A percentile compares a stretch with the other conserved stretches of the same genome.
phyloP scores from a whole-genome alignment of 1,284 basidiomycete genomes.

The Takashimella koratensis region DNA sequence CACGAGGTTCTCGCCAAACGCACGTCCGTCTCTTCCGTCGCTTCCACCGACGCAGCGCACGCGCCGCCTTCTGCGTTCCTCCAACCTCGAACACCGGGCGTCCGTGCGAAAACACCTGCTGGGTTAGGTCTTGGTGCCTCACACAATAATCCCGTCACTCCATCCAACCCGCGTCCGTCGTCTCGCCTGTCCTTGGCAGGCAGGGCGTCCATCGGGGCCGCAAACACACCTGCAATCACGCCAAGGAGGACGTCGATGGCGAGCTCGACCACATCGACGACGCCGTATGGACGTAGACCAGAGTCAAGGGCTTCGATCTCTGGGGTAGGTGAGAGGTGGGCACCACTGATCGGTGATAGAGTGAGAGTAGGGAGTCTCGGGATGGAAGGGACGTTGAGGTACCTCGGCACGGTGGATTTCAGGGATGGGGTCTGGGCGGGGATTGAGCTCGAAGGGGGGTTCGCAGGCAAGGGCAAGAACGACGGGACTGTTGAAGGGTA shows the following conservation, averaged over 20 bases:
- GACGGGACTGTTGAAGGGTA: slow-evolving; percentile 85
- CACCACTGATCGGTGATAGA: slow-evolving; percentile 61
- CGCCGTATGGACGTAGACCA: slow-evolving; percentile 33
- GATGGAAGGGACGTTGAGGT: slow-evolving; percentile 75
- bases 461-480: slow-evolving; percentile 92
- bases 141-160: slow-evolving; percentile 28
- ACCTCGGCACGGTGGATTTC: slow-evolving; percentile 74
- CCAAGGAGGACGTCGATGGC: slow-evolving; percentile 39
- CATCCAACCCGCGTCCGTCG: slow-evolving; percentile 26
- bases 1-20: slow-evolving; percentile 31
- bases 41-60: slow-evolving; percentile 21
- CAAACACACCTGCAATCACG: slow-evolving; percentile 25
- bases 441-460: slow-evolving; percentile 79
- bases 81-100: slow-evolving; percentile 9
- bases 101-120: slow-evolving; percentile 29
- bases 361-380: slow-evolving; percentile 75
- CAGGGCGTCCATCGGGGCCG: slow-evolving; percentile 28
- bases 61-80: slow-evolving; percentile 4
- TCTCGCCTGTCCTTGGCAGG: slow-evolving; percentile 26
- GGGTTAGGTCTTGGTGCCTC: slow-evolving; percentile 16
- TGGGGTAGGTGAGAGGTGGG: slow-evolving; percentile 26
- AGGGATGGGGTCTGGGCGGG: slow-evolving; percentile 87
- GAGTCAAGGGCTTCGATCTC: slow-evolving; percentile 32
- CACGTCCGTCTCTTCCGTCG: slow-evolving; percentile 20
- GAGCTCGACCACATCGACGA: slow-evolving; percentile 27